Percentiles rank a stretch among this genome's conserved stretches.
phyloP scores from a whole-genome alignment of 2,329 filamentous ascomycete species.

The Penicillium sp. region DNA sequence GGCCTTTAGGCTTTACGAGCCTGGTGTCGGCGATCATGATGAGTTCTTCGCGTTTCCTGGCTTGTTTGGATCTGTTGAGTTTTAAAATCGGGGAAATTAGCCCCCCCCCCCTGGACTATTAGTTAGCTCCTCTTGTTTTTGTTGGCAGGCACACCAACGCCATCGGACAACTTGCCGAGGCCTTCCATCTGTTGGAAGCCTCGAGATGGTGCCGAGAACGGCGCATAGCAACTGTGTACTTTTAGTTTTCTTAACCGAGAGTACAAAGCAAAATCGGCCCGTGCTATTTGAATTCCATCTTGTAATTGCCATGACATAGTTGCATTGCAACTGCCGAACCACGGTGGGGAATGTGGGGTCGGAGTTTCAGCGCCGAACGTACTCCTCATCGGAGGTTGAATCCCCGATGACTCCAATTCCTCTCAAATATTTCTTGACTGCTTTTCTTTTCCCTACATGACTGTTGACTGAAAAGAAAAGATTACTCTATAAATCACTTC shows the following conservation, averaged over 20 bases:
- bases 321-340: too few relatives aligned
- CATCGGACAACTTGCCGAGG: neutral
- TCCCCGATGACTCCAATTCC: neutral
- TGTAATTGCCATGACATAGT: too few relatives aligned
- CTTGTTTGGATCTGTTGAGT: constrained; percentile 6
- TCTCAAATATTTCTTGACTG: neutral
- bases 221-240: too few relatives aligned
- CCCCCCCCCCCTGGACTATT: neutral
- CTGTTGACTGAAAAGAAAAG: neutral
- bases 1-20: neutral
- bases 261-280: too few relatives aligned
- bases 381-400: neutral
- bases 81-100: neutral
- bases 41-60: neutral
- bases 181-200: neutral
- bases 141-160: neutral
- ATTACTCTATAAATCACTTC: neutral
- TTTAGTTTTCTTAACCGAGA: too few relatives aligned
- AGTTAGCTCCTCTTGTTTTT: neutral
- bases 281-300: too few relatives aligned
- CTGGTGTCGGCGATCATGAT: neutral
- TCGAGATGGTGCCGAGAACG: neutral
- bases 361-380: neutral
- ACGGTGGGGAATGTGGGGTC: neutral
- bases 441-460: neutral